Base-by-base conservation (phyloP, 108 stramenopile genomes). In the Stephanodiscus triporus region DNA sequence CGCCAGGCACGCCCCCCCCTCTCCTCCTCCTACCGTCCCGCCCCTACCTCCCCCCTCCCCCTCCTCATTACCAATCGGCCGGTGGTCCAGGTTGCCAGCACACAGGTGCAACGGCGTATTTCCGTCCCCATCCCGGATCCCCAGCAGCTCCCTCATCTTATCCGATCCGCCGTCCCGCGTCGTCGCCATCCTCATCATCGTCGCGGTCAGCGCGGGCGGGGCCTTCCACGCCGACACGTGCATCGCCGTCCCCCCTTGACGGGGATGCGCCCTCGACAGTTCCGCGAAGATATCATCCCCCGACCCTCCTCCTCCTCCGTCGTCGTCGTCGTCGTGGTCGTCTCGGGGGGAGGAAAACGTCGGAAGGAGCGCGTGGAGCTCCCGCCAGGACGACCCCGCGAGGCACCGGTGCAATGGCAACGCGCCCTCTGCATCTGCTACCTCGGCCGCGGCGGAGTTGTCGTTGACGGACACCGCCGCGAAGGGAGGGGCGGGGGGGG, bases 101-200 rank as follows among this genome's bases (percentile, higher is more conserved):
- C 82, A 82, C 59, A 85, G 56, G 63, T 89, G 88, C 37, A 89
- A 37, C 11, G 84, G 79, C 8, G 86, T 85, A 47, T 89, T 87
- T 0, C 84, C 88, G 38, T 83, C 63, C 2, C 48, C 61, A 63
- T 89, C 86, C 11, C 75, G 48, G 29, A 73, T 61, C 11, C 76
- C 50, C 19, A 53, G 58, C 53, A 77, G 24, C 24, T 74, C 66
- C 34, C 43, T 38, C 23, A 73, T 78, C 58, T 68, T 72, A 8
- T 60, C 22, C 14, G 58, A 32, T 17, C 61, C 51, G 4, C 72
- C 40, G 2, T 8, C 24, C 19, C 51, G 23, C 6, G 23, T 6
- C 29, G 87, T 85, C 61, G 86, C 56, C 11, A 85, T 45, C 7
- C 72, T 49, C 59, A 88, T 68, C 66, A 88, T 75, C n/a, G 64